Conservation (phyloP, 2,329 filamentous ascomycete species). For the Akanthomyces dipterigenus region DNA sequence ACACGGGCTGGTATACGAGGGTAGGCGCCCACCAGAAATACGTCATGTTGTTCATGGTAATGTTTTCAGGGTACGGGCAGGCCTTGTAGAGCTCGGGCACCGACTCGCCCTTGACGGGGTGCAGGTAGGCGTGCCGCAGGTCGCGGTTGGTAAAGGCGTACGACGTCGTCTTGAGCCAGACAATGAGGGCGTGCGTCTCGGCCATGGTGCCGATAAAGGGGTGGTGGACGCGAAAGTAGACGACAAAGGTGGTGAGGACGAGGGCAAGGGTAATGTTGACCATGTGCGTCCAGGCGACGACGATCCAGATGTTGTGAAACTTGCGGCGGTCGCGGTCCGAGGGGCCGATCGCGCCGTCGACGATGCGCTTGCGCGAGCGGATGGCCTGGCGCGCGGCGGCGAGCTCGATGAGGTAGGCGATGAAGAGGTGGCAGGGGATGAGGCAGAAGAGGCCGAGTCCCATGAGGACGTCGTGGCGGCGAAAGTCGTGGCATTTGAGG, state of each 20-base stretch:
- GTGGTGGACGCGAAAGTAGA: slow-evolving; percentile 89
- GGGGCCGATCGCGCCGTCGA: slow-evolving; percentile 39
- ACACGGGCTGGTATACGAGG: slow-evolving; percentile 92
- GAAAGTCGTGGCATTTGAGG: slow-evolving; percentile 81
- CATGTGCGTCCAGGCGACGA: slow-evolving; percentile 73
- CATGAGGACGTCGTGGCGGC: slow-evolving; percentile 66
- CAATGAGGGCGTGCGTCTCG: slow-evolving; percentile 86
- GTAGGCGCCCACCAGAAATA: slow-evolving; percentile 99
- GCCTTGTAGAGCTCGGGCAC: slow-evolving; percentile 75
- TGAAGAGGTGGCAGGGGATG: slow-evolving; percentile 83
- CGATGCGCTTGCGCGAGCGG: slow-evolving; percentile 50
- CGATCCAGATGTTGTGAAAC: slow-evolving; percentile 71
- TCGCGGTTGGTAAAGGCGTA: slow-evolving; percentile 97
- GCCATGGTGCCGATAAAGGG: slow-evolving; percentile 87
- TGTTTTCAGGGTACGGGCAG: slow-evolving; percentile 86
- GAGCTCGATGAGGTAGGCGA: slow-evolving; percentile 85
- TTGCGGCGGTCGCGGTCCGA: slow-evolving; percentile 55
- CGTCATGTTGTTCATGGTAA: slow-evolving; percentile 77
- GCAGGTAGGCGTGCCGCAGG: slow-evolving; percentile 81
- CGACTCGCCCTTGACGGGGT: slow-evolving; percentile 61
- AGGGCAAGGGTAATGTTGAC: slow-evolving; percentile 80
- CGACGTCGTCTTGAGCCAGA: slow-evolving; percentile 92
- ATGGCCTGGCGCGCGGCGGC: slow-evolving; percentile 75
- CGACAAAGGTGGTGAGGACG: slow-evolving; percentile 70
- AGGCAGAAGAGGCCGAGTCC: slow-evolving; percentile 75